Base-by-base conservation (phyloP, 495 filamentous ascomycete species). In the Cercophora sp. region DNA sequence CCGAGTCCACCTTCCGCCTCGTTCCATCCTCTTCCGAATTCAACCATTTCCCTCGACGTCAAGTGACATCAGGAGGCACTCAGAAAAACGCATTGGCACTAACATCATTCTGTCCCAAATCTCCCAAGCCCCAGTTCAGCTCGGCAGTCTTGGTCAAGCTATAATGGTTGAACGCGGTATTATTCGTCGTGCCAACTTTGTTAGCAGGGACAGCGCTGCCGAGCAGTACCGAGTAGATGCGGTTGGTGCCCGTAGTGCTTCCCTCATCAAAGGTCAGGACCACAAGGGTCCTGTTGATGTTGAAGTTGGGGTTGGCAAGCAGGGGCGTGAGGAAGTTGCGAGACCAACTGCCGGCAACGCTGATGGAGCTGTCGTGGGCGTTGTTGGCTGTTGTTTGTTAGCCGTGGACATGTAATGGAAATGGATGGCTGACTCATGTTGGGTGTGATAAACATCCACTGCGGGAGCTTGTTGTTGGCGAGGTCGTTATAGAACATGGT, bases 371-470 rank as follows among this genome's bases (percentile, higher is more conserved):
- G 63, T 90, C 85, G 58, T 90, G 86, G n/a, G 79, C 86, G 61
- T 81, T 75, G 52, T 70, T 71, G 8, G 70, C 51, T 54, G 6
- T 22, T 13, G 13, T 8, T 4, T 16, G 25, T 43, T 23, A 34
- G 36, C 44, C 10, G 11, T 19, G 15, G 37, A 45, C 27, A 8
- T 45, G 2, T 19, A 41, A 1, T 2, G 37, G 1, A 3, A 41
- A 41, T 9, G 11, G 13, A 23, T 4, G 65, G 9, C 72, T 72
- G 8, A 57, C 54, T 58, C 85, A 88, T 87, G 74, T 88, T 88
- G 8, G 86, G 86, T 9, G 85, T 88, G 53, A 88, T 79, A 63
- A 88, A 88, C 61, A 82, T 77, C 81, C 82, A 86, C 62, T 89
- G 86, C 11, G 85, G 85, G 11, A 89, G 75, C 23, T 70, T 70